Evolutionary conservation across 768 basidiomycete genomes (phyloP).

Genomic region (Lactarius vividus): DNA sequence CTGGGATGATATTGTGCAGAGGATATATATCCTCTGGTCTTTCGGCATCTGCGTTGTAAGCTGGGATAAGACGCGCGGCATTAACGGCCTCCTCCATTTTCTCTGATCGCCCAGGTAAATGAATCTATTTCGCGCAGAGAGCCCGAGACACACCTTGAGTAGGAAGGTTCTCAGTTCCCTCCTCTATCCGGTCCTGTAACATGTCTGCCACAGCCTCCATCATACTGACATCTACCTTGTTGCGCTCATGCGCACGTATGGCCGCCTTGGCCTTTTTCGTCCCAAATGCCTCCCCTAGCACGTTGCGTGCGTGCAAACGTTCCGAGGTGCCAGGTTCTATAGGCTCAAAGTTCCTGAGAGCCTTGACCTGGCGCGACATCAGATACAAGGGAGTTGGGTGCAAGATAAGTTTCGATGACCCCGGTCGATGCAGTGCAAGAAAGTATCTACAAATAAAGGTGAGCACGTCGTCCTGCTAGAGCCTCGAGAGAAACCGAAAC

Average conservation of each 20-base stretch:
- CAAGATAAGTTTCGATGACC: slow-evolving; percentile 65
- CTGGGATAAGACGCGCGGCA: slow-evolving; percentile 70
- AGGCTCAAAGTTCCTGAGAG: slow-evolving; percentile 63
- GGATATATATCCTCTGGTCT: slow-evolving; percentile 74
- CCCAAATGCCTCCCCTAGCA: slow-evolving; percentile 91
- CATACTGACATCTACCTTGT: slow-evolving; percentile 82
- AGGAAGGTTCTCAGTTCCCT: slow-evolving; percentile 64
- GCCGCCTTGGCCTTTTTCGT: slow-evolving; percentile 90
- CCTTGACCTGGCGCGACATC: slow-evolving; percentile 77
- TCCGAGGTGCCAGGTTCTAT: slow-evolving; percentile 51
- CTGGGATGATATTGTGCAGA: slow-evolving; percentile 72
- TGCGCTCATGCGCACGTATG: slow-evolving; percentile 83
- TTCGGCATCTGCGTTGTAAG: slow-evolving; percentile 61
- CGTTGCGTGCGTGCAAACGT: slow-evolving; percentile 61
- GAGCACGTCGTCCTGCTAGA: not conserved
- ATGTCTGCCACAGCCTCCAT: slow-evolving; percentile 83
- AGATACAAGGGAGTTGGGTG: slow-evolving; percentile 68
- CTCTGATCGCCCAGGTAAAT: slow-evolving; percentile 42
- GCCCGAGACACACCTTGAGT: slow-evolving; percentile 53
- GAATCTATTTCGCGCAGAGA: not conserved
- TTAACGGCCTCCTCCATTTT: slow-evolving; percentile 64
- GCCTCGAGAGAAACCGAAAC: slow-evolving; percentile 41
- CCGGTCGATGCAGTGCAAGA: slow-evolving; percentile 76
- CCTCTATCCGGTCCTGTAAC: slow-evolving; percentile 80
- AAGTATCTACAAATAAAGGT: slow-evolving; percentile 59